Conservation (phyloP, 2,329 filamentous ascomycete genomes). For the Neonectria coccinea region DNA sequence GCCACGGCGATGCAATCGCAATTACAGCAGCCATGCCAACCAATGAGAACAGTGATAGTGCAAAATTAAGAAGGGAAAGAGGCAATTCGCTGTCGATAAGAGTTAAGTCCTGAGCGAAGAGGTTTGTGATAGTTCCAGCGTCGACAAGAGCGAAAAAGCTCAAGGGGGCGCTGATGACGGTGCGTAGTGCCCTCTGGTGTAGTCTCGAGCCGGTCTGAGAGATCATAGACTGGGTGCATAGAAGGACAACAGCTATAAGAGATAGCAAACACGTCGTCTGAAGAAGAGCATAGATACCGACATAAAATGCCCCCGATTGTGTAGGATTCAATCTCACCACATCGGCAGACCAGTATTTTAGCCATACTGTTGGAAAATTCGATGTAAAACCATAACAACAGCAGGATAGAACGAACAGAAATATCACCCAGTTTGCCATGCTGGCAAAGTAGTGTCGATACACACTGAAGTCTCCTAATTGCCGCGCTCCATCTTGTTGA, state of each 20-base stretch:
- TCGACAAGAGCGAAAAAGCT: constrained; percentile 50
- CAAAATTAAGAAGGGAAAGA: constrained; percentile 40
- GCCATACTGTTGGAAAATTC: constrained; percentile 32
- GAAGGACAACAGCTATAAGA: constrained; percentile 11
- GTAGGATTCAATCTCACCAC: background rate
- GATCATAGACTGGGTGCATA: constrained; percentile 16
- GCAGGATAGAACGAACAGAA: constrained; percentile 5
- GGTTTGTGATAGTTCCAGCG: constrained; percentile 50
- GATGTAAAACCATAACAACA: constrained; percentile 15
- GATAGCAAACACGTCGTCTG: constrained; percentile 9
- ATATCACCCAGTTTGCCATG: constrained; percentile 14
- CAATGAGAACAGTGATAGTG: background rate
- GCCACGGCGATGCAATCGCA: constrained; percentile 52
- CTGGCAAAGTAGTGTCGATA: constrained; percentile 25
- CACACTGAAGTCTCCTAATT: constrained; percentile 17
- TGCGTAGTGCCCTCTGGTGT: constrained; percentile 20
- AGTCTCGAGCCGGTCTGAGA: constrained; percentile 21
- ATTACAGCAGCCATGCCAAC: constrained; percentile 43
- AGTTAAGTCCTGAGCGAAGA: constrained; percentile 54
- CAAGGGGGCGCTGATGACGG: constrained; percentile 41
- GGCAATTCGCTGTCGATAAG: constrained; percentile 53
- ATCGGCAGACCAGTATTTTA: constrained; percentile 38
- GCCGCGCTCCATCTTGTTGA: constrained; percentile 16
- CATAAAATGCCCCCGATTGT: constrained; percentile 14
- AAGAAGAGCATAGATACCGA: constrained; percentile 30